Conservation (phyloP, 345 rosid genomes). For the Citrus sinensis region DVS_A1.0 CM039165.1:36524001-36524500, state of each 20-base stretch:
- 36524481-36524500: conserved; percentile 46
- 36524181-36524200: too few species aligned
- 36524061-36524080: conserved; percentile 62
- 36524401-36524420: conserved; percentile 78
- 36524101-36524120: conserved; percentile 78
- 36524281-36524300: too few species aligned
- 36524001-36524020: conserved; percentile 49
- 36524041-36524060: conserved; percentile 46
- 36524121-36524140: conserved; percentile 25
- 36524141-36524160: neutral
- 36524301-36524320: conserved; percentile 57
- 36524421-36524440: conserved; percentile 72
- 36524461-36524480: conserved; percentile 63
- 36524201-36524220: too few species aligned
- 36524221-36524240: too few species aligned
- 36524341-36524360: conserved; percentile 52
- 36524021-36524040: conserved; percentile 30
- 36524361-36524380: conserved; percentile 63
- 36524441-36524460: conserved; percentile 62
- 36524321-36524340: conserved; percentile 64
- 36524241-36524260: too few species aligned
- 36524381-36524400: conserved; percentile 76
- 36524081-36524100: conserved; percentile 64
- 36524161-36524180: neutral
- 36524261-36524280: too few species aligned